Percentiles rank a stretch among this genome's conserved stretches.
Conservation (phyloP, 176 grass and related monocot species). For the Elaeis guineensis region DNA sequence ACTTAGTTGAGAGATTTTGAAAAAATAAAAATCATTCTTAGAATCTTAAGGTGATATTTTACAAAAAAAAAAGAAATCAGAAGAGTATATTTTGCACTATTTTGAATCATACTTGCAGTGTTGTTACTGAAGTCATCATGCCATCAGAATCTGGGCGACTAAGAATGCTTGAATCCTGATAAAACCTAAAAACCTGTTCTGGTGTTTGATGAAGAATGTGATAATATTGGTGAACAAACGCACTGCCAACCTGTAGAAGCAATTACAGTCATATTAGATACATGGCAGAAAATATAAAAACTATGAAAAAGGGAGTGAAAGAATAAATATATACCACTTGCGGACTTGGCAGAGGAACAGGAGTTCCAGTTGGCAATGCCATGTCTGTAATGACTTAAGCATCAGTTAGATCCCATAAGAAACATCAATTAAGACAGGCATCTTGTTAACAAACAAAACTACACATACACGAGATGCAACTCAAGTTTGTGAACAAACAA, state of each 20-base stretch:
- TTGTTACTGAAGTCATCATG: slow-evolving; percentile 48
- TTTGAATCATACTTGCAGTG: slow-evolving; percentile 50
- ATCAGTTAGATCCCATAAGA: background rate
- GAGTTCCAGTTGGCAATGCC: slow-evolving; percentile 14
- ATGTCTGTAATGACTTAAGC: background rate
- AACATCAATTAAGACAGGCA: too few species aligned
- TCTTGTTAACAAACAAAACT: too few species aligned
- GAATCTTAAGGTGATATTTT: background rate
- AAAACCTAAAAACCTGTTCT: slow-evolving; percentile 76
- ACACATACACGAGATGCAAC: too few species aligned
- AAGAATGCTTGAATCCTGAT: slow-evolving; percentile 70
- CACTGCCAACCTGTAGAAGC: slow-evolving; percentile 51
- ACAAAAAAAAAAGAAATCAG: background rate
- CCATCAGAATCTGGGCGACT: slow-evolving; percentile 46
- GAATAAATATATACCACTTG: slow-evolving; percentile 13
- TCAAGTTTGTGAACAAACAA: too few species aligned
- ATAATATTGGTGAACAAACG: slow-evolving; percentile 93
- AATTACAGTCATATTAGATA: background rate
- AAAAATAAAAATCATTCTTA: background rate
- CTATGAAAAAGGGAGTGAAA: background rate
- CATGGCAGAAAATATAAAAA: background rate
- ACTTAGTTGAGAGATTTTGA: too few species aligned
- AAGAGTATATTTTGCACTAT: background rate
- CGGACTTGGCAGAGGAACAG: slow-evolving; percentile 12
- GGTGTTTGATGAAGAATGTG: slow-evolving; percentile 60